These are phyloP conservation scores for Cercis canadensis DNA, from an alignment of 306 rosid species.

Conservation along the genomic window DNA sequence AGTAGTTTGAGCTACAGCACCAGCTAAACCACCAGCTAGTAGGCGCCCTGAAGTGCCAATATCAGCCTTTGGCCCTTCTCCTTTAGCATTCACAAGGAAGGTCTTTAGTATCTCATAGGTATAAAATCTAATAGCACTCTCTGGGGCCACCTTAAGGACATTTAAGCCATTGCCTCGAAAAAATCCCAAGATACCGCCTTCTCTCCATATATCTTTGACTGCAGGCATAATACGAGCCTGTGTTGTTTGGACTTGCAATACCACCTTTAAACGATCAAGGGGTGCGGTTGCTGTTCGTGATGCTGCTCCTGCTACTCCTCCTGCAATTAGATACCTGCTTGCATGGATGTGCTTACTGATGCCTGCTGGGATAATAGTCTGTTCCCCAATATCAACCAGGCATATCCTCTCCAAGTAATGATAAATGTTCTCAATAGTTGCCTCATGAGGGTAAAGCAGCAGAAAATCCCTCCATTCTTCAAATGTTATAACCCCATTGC, in stretches of 20 bases:
- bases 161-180: constrained; percentile 94
- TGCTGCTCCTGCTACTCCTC: constrained; percentile 93
- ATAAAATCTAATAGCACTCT: constrained; percentile 91
- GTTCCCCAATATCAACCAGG: constrained; percentile 94
- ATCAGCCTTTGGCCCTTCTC: constrained; percentile 55
- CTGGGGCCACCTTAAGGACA: constrained; percentile 93
- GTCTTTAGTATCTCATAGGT: constrained; percentile 77
- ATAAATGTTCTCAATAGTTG: constrained; percentile 95
- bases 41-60: constrained; percentile 75
- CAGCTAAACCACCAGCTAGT: constrained; percentile 87
- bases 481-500: constrained; percentile 90
- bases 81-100: constrained; percentile 57
- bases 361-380: constrained; percentile 86
- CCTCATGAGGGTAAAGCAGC: constrained; percentile 92
- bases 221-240: constrained; percentile 72
- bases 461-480: constrained; percentile 99
- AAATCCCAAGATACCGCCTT: constrained; percentile 80
- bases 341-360: constrained; percentile 84
- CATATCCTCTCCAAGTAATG: constrained; percentile 94
- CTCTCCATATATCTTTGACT: constrained; percentile 69
- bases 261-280: constrained; percentile 87
- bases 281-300: constrained; percentile 98
- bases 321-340: constrained; percentile 88
- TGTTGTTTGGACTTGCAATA: constrained; percentile 84
- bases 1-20: constrained; percentile 89